Evolutionary conservation across 1,284 basidiomycete species (phyloP).

Genomic region (Leccinum subfulvum): DNA sequence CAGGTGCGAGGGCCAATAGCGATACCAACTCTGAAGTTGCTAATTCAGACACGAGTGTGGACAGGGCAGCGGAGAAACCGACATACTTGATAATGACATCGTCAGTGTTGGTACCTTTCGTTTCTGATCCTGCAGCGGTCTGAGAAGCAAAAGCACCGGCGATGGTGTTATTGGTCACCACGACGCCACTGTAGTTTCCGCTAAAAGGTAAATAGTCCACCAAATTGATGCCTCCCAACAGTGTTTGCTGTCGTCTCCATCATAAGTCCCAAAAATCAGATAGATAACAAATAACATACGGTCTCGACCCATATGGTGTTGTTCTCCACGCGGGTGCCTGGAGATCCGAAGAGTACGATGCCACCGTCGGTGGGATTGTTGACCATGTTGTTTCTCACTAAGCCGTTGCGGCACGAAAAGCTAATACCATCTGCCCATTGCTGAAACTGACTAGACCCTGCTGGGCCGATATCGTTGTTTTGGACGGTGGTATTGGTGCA

Average conservation of each 20-base stretch:
- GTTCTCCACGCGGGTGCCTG: constrained; percentile 70
- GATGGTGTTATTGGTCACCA: constrained; percentile 73
- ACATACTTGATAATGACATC: constrained; percentile 68
- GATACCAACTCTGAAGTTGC: constrained; percentile 57
- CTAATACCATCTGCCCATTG: constrained; percentile 88
- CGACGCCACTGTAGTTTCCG: constrained; percentile 69
- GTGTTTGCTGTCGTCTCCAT: constrained; percentile 48
- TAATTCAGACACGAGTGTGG: constrained; percentile 2
- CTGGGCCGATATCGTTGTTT: constrained; percentile 80
- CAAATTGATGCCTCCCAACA: constrained; percentile 79
- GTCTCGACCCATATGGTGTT: constrained; percentile 73
- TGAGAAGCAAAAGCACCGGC: constrained; percentile 65
- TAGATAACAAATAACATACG: constrained; percentile 35
- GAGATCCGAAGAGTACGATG: constrained; percentile 82
- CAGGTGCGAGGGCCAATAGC: constrained; percentile 77
- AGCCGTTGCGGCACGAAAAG: constrained; percentile 65
- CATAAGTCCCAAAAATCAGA: background rate
- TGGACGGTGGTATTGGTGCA: constrained; percentile 68
- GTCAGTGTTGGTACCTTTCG: constrained; percentile 55
- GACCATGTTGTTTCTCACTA: constrained; percentile 73
- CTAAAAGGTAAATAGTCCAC: constrained; percentile 75
- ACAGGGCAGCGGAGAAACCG: background rate
- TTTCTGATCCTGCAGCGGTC: constrained; percentile 37
- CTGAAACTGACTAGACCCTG: constrained; percentile 61
- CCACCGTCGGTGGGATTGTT: constrained; percentile 78